Base-by-base conservation (phyloP, 2,329 filamentous ascomycete genomes). In the Zymoseptoria tritici region DNA sequence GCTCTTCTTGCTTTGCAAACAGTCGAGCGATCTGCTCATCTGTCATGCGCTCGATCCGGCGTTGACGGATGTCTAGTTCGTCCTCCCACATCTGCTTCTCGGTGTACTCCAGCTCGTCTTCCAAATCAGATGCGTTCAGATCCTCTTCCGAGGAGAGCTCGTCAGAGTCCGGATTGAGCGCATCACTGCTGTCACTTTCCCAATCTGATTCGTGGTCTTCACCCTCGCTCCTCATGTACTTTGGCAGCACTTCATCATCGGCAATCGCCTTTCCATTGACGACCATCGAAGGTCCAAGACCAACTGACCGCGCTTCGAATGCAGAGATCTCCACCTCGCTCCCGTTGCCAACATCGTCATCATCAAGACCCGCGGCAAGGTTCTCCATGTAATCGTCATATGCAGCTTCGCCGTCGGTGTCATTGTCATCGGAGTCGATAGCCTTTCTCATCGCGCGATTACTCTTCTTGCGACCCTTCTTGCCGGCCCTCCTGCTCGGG, bases 361-460 rank as follows among this genome's bases (percentile, higher is more conserved):
- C 67, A 4, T 72, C 66, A 22, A 69, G 55, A 57, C 70, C 66
- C 19, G 67, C 78, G 19, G 74, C 74, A 67, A 89, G 79, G 62
- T 91, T 90, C 51, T 83, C 80, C 68, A 90, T 86, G 66, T 91
- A 91, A 68, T 92, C 89, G 1, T 83, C 64, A 49, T 71, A 69
- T n/a, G 81, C 66, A 86, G 75, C 50, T 31, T 70, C 68, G 31
- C 63, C 62, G 50, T 55, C 51, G 21, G 60, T 57, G 36, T 60
- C 65, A 26, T 67, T 67, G n/a, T 79, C 81, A 49, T 85, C 83
- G 19, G 86, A 80, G 19, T 67, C 56, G 49, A 64, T 59, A 13
- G 64, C 55, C 7, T 66, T 62, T 8, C 69, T 61, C 54, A 71
- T 49, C n/a, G 64, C 57, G 29, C 66, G 66, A 59, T 72, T 73